These are phyloP conservation scores for Nakazawaea ishiwadae DNA, from an alignment of 805 yeast genomes.

Conservation along the genomic window DNA sequence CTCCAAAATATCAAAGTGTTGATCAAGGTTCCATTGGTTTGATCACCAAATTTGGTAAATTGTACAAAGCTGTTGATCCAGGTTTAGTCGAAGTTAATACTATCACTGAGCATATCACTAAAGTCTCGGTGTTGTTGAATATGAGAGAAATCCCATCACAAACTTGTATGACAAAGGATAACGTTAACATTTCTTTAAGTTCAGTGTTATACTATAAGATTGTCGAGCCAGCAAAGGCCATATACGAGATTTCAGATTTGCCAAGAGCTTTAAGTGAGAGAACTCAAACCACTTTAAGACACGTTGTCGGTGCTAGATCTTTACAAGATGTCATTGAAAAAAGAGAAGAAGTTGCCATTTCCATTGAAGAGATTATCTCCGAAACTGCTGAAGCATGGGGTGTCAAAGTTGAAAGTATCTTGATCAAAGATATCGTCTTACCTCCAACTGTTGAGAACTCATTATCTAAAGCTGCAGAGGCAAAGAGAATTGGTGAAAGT, in stretches of 20 bases:
- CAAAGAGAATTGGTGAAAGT: slow-evolving; percentile 70
- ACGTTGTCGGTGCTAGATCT: slow-evolving; percentile 61
- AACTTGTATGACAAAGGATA: slow-evolving; percentile 66
- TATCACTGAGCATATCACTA: slow-evolving; percentile 50
- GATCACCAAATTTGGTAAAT: slow-evolving; percentile 61
- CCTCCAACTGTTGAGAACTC: slow-evolving; percentile 53
- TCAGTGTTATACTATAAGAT: slow-evolving; percentile 66
- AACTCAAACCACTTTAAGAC: slow-evolving; percentile 70
- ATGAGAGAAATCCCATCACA: slow-evolving; percentile 65
- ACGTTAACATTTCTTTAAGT: slow-evolving; percentile 56
- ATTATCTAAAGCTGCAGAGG: slow-evolving; percentile 70
- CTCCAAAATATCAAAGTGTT: slow-evolving; percentile 51
- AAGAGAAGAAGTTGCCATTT: slow-evolving; percentile 64
- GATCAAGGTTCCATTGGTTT: slow-evolving; percentile 68
- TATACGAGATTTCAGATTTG: slow-evolving; percentile 51
- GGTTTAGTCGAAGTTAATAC: slow-evolving; percentile 63
- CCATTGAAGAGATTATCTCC: slow-evolving; percentile 56
- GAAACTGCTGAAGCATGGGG: slow-evolving; percentile 70
- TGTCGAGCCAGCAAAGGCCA: slow-evolving; percentile 63
- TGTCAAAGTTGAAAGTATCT: slow-evolving; percentile 58
- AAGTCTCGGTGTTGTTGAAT: slow-evolving; percentile 50
- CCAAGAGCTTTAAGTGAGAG: slow-evolving; percentile 56
- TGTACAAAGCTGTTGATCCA: slow-evolving; percentile 62
- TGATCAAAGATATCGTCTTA: slow-evolving; percentile 61
- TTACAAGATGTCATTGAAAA: slow-evolving; percentile 71